Evolutionary conservation across 352 stramenopile species (phyloP), one percentile per base, ranked within the genome.

Genomic region (Phytophthora pluvialis): DNA sequence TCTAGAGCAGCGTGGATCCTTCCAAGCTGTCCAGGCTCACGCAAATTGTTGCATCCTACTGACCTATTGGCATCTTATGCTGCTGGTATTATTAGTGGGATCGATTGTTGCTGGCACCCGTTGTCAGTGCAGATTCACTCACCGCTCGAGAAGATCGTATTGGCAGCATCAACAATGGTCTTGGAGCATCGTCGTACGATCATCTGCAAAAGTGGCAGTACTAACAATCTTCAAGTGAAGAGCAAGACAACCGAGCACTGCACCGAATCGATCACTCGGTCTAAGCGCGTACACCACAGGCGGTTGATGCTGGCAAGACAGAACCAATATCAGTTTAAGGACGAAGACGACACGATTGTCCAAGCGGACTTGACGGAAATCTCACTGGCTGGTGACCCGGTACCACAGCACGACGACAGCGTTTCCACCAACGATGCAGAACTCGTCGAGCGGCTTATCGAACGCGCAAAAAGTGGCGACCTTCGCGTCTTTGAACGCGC

Each of bases 401-500:
- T 56, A 31, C 32, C 33, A 42, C 38, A 60, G 21, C n/a, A 21
- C 0, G 33, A 54, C 4, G 55, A 65, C 25, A 49, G 21, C 16
- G 11, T 36, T 31, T 28, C 35, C 11, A 44, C 39, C n/a, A 64
- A 42, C 29, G 77, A 84, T 16, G 38, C 79, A 1, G 78, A 89
- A 15, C 69, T 77, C 25, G 75, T 91, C 50, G 81, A 93, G 21
- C 60, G 79, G 29, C 73, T 94, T 11, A 71, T 93, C 32, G 83
- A 95, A 48, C 59, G 68, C 13, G 84, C 81, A 2, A 92, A 89
- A 51, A 75, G 77, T 29, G 87, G 87, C 3, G 69, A 91, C 5
- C 44, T 92, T 18, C 57, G 52, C 1, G 45, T 58, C 11, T 90
- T 94, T 53, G 64, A 78, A 62, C 76, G 68, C 7, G 53, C 77